Percentiles rank a stretch among this genome's conserved stretches.
phyloP scores from a whole-genome alignment of 345 rosid species.

The Firmiana major region DNA sequence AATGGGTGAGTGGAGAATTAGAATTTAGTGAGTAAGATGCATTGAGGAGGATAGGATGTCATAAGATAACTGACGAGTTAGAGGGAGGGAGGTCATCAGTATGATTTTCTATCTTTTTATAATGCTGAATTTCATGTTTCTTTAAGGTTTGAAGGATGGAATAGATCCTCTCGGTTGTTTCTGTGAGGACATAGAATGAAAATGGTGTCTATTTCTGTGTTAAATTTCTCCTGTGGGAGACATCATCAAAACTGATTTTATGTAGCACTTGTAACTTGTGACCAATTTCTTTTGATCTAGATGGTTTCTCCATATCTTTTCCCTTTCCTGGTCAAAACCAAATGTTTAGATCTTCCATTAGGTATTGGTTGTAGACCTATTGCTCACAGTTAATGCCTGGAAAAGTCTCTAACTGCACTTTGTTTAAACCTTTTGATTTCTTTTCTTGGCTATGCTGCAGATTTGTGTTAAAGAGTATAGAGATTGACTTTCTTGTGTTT shows the following conservation, averaged over 20 bases:
- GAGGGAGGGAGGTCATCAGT: not conserved
- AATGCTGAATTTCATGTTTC: not conserved
- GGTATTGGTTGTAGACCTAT: not conserved
- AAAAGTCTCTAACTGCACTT: not conserved
- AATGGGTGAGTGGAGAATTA: not conserved
- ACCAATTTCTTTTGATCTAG: not conserved
- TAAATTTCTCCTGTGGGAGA: not conserved
- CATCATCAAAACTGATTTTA: not conserved
- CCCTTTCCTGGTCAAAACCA: not conserved
- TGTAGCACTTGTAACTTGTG: not conserved
- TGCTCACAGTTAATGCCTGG: not conserved
- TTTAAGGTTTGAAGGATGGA: not conserved
- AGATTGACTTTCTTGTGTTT: not conserved
- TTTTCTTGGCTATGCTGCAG: not conserved
- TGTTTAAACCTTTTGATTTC: not conserved
- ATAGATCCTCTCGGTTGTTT: not conserved
- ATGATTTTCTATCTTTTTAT: constrained; percentile 1
- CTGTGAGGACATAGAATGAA: not conserved
- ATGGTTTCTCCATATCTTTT: not conserved
- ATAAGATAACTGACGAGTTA: not conserved
- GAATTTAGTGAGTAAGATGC: not conserved
- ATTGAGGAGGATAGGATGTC: not conserved
- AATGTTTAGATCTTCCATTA: not conserved
- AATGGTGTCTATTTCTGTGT: not conserved
- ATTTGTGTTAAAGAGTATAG: not conserved